Conservation (phyloP, 1,284 basidiomycete species). For the Ceratobasidium theobromae region DNA sequence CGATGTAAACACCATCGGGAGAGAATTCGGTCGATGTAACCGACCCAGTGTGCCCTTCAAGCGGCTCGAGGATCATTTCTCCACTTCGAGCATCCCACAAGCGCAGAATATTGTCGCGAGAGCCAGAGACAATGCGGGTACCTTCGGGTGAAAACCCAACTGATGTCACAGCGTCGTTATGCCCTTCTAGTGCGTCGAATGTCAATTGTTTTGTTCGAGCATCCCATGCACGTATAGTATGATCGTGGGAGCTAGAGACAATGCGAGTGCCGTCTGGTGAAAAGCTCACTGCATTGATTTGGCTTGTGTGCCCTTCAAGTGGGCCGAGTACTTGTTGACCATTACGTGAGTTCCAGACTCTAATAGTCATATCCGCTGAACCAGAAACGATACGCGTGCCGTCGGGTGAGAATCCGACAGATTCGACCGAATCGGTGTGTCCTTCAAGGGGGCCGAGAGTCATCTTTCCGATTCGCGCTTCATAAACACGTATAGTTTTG, state of each 20-base stretch:
- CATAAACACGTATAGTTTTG: neutral
- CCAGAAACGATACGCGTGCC: slow-evolving; percentile 13
- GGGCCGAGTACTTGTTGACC: neutral
- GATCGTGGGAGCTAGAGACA: neutral
- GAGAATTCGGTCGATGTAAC: neutral
- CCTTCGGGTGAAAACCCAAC: slow-evolving; percentile 21
- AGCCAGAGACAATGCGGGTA: slow-evolving; percentile 13
- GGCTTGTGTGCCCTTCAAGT: neutral
- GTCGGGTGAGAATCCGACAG: slow-evolving; percentile 23
- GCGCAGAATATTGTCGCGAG: neutral
- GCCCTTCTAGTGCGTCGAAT: neutral
- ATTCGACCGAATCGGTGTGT: neutral
- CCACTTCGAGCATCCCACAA: neutral
- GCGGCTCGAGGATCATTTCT: neutral
- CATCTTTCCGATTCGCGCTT: neutral
- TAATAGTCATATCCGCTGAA: neutral
- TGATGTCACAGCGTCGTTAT: neutral
- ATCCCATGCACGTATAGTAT: neutral
- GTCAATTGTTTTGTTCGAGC: neutral
- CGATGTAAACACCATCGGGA: neutral
- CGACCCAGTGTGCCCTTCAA: neutral
- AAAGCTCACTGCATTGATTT: neutral
- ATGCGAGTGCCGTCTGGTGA: neutral
- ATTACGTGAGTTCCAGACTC: slow-evolving; percentile 10
- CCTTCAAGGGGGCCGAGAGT: neutral